phyloP scores from a whole-genome alignment of 257 asterid species.

The Jacaranda mimosifolia region DNA sequence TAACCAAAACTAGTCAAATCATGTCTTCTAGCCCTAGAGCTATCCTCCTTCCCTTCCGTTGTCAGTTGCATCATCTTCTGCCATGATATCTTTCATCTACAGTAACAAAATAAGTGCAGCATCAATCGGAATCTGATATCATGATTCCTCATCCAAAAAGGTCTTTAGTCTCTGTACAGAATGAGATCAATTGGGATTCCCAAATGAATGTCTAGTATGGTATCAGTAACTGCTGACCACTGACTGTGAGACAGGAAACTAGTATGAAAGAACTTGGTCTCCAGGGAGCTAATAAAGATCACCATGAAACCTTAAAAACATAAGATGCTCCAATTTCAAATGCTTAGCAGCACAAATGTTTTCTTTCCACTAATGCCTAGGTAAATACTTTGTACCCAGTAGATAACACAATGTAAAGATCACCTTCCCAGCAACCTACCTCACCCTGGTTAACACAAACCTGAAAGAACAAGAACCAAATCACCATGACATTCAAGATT shows the following conservation, averaged over 20 bases:
- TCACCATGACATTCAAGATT: constrained; percentile 16
- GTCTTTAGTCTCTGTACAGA: background rate
- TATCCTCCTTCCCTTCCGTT: background rate
- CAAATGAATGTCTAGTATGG: constrained; percentile 7
- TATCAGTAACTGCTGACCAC: background rate
- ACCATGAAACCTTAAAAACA: background rate
- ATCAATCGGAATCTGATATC: constrained; percentile 27
- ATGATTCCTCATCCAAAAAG: constrained; percentile 6
- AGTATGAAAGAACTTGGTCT: constrained; percentile 11
- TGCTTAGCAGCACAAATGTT: background rate
- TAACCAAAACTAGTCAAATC: background rate
- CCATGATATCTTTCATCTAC: background rate
- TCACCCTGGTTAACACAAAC: constrained; percentile 15
- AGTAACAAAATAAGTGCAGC: background rate
- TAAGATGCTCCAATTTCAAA: background rate
- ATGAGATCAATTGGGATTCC: background rate
- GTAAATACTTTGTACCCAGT: background rate
- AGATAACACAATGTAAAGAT: background rate
- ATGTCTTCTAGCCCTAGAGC: too few species aligned
- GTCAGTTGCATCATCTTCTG: constrained; percentile 9
- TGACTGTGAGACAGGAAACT: background rate
- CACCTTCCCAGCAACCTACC: constrained; percentile 5
- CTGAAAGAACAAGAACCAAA: constrained; percentile 1
- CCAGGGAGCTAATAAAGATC: constrained; percentile 8
- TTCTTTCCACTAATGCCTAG: background rate